Evolutionary conservation across 768 basidiomycete species (phyloP), one percentile per base, ranked within the genome.

Genomic region (Podaxis rugospora): DNA sequence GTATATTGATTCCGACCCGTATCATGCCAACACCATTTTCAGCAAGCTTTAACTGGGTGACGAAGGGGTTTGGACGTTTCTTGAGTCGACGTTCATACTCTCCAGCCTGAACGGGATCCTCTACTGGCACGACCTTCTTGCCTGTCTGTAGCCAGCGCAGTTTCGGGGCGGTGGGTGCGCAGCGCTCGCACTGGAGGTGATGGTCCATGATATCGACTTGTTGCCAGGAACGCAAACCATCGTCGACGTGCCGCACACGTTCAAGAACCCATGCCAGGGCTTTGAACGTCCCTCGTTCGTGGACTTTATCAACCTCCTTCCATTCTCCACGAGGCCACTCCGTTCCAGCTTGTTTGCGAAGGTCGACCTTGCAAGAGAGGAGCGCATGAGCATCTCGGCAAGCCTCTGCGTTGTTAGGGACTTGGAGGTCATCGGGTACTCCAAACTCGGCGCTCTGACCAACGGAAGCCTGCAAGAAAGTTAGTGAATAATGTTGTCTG

Each of bases 41-140:
- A 57, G 83, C 81, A 27, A 90, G 70, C 66, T 82, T 88, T 32
- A 95, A 80, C 69, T 95, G 93, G 0, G 94, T 90, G 55, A 95
- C 83, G 70, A 97, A 93, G 0, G 95, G 88, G 50, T 79, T 84
- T 0, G 95, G 95, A 18, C 95, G 86, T 59, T 82, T 79, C 75
- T 98, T 98, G 59, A 98, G 78, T 21, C 88, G 82, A 55, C 92
- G 86, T 70, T 98, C 95, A 68, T 93, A 97, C 68, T 87, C 83
- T 5, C 93, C 94, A 46, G 95, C 95, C 69, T 96, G 85, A 10
- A 86, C 78, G 16, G 90, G 82, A 67, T 97, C 92, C 67, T 98
- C 95, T 35, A 93, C 76, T 0, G 93, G 86, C 21, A 83, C 71
- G 16, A 87, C 76, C 64, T 83, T 84, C 67, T 85, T 87, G 44